These are phyloP conservation scores for Eucalyptus sideroxylon DNA, from an alignment of 345 rosid genomes.

Conservation along the genomic window DNA sequence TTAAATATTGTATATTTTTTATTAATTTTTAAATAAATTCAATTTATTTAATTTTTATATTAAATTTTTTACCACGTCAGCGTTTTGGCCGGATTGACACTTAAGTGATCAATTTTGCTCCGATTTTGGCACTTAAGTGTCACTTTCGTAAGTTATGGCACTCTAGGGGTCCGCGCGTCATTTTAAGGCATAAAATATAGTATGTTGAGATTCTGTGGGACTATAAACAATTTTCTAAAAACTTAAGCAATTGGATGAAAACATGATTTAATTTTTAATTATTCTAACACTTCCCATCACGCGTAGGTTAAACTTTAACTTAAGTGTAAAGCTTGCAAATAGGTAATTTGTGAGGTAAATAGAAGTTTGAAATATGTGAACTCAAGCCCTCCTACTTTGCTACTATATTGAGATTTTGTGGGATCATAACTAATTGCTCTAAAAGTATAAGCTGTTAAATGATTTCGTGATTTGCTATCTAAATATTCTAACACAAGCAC, in stretches of 20 bases:
- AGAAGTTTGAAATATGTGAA: background rate
- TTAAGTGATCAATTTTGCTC: too few species aligned
- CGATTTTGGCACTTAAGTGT: too few species aligned
- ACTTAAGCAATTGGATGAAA: background rate
- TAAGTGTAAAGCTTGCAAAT: background rate
- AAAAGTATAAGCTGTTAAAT: background rate
- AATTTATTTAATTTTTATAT: too few species aligned
- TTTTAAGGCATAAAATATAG: background rate
- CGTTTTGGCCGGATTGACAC: too few species aligned
- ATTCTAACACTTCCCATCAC: background rate
- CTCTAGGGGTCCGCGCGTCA: too few species aligned
- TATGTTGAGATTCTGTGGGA: background rate
- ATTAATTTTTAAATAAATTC: too few species aligned
- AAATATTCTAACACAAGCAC: background rate
- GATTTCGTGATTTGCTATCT: fast-evolving
- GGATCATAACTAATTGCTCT: background rate
- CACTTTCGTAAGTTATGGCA: too few species aligned
- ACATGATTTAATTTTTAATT: background rate
- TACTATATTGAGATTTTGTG: background rate
- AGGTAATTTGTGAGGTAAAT: background rate
- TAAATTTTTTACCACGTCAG: too few species aligned
- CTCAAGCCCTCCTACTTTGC: background rate
- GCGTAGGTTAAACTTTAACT: fast-evolving
- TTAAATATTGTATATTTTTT: too few species aligned
- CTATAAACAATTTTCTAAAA: background rate